Evolutionary conservation across 1,139 yeast genomes (phyloP), one percentile per base, ranked within the genome.

Genomic region (Geotrichum reessii): DNA sequence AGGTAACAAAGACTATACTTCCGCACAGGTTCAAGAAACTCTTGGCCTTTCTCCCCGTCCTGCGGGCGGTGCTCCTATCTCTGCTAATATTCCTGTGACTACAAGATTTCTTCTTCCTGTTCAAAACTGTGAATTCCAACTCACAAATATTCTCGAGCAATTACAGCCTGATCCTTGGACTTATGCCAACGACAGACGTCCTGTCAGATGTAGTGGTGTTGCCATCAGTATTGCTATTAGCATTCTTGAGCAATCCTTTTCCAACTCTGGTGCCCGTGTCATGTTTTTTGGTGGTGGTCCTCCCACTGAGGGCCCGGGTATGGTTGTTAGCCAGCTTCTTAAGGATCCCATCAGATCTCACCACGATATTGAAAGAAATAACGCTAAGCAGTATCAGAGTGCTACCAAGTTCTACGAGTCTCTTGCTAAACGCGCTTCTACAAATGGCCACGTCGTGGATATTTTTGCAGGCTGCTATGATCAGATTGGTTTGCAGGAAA

Each of bases 281-380:
- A 85, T 90, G 81, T 79, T 93, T 64, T 93, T 93, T 69, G 85
- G 96, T 52, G 95, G 95, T 58, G 99, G 99, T 62, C 96, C 97
- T 56, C 86, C 97, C 70, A 93, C 99, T 56, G 85, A 90, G 69
- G 88, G 86, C 51, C 99, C 99, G 12, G 99, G 99, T 69, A 78
- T 90, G 75, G 91, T 93, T 68, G 99, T 93, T 47, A 90, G 95
- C 52, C 84, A 87, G 40, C 95, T 91, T 72, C 81, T 93, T 71
- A 88, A 89, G 72, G 99, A 93, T 74, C 97, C 99, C 59, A 87
- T 95, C 67, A 84, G 99, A 78, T 92, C 98, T 4, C 99, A 93
- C 74, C 91, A 90, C 65, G 99, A 93, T 72, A 89, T 93, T 66
- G 96, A 88, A 70, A 83, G 88, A 64, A 97, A 91, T 68, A 79